Evolutionary conservation across 129 eudicot species (phyloP).

Genomic region (Glebionis coronaria): DNA sequence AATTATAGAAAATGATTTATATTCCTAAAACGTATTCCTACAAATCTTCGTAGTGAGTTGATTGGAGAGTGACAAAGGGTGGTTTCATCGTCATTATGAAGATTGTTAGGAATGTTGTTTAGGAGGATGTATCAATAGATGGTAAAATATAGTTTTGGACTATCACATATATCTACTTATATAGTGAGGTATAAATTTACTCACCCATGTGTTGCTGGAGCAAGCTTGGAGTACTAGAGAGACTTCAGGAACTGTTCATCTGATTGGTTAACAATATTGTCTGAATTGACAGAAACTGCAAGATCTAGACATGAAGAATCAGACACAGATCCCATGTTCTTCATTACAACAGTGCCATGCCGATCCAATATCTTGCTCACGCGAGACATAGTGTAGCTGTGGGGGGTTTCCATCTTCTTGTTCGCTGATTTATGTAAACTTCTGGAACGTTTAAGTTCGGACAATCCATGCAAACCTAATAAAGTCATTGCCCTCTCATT

Average conservation of each 20-base stretch:
- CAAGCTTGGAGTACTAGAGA: constrained; percentile 46
- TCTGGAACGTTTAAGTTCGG: constrained; percentile 11
- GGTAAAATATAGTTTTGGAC: not conserved
- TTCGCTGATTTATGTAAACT: constrained; percentile 12
- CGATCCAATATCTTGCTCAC: constrained; percentile 46
- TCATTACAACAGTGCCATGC: constrained; percentile 50
- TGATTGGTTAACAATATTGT: constrained; percentile 30
- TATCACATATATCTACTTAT: not conserved
- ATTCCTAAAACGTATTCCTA: no score
- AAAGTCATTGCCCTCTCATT: constrained; percentile 48
- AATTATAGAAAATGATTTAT: not conserved
- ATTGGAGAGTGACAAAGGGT: no score
- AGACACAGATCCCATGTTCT: constrained; percentile 54
- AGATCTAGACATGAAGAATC: constrained; percentile 56
- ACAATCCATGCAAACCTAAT: constrained; percentile 42
- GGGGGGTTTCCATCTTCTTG: not conserved
- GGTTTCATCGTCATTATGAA: no score
- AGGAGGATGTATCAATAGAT: no score
- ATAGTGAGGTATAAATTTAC: constrained; percentile 22
- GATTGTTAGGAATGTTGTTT: no score
- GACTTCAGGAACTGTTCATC: constrained; percentile 60
- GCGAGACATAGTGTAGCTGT: constrained; percentile 10
- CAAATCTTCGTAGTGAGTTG: no score
- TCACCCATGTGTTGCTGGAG: constrained; percentile 56
- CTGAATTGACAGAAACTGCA: constrained; percentile 37